Evolutionary conservation across 768 basidiomycete genomes (phyloP).

Genomic region (Rubroboletus pulcherrimus): DNA sequence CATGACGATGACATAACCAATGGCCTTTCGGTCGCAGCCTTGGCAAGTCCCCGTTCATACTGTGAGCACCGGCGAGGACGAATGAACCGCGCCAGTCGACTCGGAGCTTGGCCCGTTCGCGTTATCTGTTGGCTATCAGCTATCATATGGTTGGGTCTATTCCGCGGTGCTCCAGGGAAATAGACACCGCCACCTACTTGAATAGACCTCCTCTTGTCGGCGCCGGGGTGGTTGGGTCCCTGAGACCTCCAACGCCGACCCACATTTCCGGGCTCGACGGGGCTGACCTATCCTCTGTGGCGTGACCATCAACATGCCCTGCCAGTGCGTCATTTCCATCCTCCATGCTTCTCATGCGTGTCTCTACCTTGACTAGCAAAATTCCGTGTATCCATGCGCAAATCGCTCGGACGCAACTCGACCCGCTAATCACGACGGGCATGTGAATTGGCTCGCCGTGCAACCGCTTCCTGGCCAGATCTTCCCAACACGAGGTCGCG

Average conservation of each 20-base stretch:
- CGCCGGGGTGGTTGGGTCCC: constrained; percentile 8
- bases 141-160: neutral
- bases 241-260: constrained; percentile 2
- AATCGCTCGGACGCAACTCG: constrained; percentile 17
- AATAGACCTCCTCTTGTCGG: neutral
- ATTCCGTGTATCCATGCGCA: constrained; percentile 9
- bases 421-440: constrained; percentile 14
- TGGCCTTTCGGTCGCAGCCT: neutral
- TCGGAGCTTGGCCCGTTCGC: neutral
- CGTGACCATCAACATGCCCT: neutral
- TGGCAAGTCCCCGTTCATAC: neutral
- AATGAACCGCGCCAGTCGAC: neutral
- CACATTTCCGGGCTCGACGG: constrained; percentile 25
- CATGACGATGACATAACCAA: constrained; percentile 27
- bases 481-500: constrained; percentile 17
- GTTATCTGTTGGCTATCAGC: neutral
- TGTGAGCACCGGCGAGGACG: neutral
- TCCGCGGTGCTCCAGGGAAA: constrained; percentile 6
- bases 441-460: constrained; percentile 7
- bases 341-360: constrained; percentile 8
- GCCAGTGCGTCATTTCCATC: constrained; percentile 6
- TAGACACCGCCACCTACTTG: neutral
- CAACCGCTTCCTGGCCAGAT: constrained; percentile 22
- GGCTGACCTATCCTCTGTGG: constrained; percentile 10
- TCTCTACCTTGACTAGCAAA: neutral